These are phyloP conservation scores for Silybum marianum DNA, from an alignment of 129 eudicot species.

Conservation along the genomic window DNA sequence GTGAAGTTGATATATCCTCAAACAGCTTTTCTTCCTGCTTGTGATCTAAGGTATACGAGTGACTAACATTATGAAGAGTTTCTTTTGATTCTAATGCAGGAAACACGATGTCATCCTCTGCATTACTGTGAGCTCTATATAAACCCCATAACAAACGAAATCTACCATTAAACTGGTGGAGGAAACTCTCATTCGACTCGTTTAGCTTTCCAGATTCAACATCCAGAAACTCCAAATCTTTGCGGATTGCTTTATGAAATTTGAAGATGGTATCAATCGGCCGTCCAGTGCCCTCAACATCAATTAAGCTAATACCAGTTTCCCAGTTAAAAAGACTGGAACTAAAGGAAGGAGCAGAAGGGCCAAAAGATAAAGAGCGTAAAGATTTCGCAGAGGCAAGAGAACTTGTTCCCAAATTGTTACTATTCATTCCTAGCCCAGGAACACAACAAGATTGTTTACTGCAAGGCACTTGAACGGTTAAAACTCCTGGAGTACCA, in stretches of 20 bases:
- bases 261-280: constrained; percentile 95
- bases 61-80: constrained; percentile 92
- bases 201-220: constrained; percentile 85
- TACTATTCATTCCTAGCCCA: constrained; percentile 81
- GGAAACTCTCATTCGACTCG: constrained; percentile 69
- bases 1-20: constrained; percentile 89
- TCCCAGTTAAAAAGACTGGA: constrained; percentile 97
- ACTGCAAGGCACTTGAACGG: constrained; percentile 41
- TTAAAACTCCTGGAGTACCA: constrained; percentile 28
- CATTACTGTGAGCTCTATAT: constrained; percentile 97
- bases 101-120: constrained; percentile 97
- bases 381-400: constrained; percentile 70
- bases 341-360: constrained; percentile 83
- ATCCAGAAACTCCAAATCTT: constrained; percentile 92
- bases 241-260: constrained; percentile 95
- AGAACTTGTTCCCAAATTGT: constrained; percentile 54
- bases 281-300: constrained; percentile 56
- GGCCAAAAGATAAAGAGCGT: constrained; percentile 83
- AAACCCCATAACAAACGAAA: constrained; percentile 97
- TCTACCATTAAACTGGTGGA: constrained; percentile 86
- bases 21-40: constrained; percentile 94
- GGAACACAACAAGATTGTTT: constrained; percentile 96
- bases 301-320: constrained; percentile 65
- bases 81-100: constrained; percentile 98
- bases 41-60: constrained; percentile 95